A percentile compares a stretch with the other conserved stretches of the same genome.
Evolutionary conservation across 495 filamentous ascomycete genomes (phyloP).

Genomic region (Terfezia boudieri): DNA sequence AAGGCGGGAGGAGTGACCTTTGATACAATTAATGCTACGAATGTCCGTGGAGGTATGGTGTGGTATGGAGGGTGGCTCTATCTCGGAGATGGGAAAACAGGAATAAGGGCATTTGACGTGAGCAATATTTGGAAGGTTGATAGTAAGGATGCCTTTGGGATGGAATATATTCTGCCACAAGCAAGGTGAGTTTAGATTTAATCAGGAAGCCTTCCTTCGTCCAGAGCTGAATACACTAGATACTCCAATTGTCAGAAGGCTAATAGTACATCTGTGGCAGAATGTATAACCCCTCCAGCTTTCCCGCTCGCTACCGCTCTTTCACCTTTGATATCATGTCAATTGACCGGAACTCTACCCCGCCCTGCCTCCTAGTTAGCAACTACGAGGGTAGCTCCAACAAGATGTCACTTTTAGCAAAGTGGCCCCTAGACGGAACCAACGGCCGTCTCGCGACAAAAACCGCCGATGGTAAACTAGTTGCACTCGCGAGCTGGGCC

Average conservation of each 20-base stretch:
- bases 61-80: not conserved
- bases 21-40: too few species aligned
- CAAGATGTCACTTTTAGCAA: not conserved
- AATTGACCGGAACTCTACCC: not conserved
- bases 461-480: not conserved
- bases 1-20: too few species aligned
- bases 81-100: not conserved
- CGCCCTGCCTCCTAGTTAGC: not conserved
- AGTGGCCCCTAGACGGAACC: not conserved
- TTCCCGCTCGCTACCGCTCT: not conserved
- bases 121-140: not conserved
- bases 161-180: not conserved
- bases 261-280: not conserved
- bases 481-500: not conserved
- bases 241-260: too few species aligned
- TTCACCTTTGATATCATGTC: not conserved
- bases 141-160: not conserved
- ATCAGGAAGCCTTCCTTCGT: too few species aligned
- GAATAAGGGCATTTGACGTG: not conserved
- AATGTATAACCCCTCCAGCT: not conserved
- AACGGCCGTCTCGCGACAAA: not conserved
- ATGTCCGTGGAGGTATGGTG: not conserved
- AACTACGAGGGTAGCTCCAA: not conserved
- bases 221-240: too few species aligned
- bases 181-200: not conserved